Evolutionary conservation across 371 early-diverging fungal species (phyloP).

Genomic region (Mucor lusitanicus): DNA sequence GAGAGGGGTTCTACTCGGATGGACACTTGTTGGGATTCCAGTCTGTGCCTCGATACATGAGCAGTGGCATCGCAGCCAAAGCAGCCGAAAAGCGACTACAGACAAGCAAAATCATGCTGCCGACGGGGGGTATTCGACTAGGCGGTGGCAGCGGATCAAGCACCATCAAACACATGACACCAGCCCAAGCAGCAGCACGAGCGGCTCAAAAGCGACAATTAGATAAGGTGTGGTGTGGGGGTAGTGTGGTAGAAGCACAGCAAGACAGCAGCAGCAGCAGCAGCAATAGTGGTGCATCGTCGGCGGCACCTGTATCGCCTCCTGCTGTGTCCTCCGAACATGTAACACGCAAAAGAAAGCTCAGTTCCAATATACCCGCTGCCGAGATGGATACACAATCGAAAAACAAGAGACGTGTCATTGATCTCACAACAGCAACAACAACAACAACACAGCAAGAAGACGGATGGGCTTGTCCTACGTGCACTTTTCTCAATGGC

Average conservation of each 20-base stretch:
- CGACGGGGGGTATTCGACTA: constrained; percentile 50
- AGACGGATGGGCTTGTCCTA: constrained; percentile 29
- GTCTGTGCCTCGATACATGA: constrained; percentile 12
- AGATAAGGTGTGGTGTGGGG: constrained; percentile 66
- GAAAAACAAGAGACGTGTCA: background rate
- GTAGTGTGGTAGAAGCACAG: constrained; percentile 17
- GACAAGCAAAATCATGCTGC: constrained; percentile 44
- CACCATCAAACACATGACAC: constrained; percentile 15
- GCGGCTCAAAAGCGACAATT: constrained; percentile 57
- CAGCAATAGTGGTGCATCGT: background rate
- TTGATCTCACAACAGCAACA: background rate
- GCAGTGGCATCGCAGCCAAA: constrained; percentile 34
- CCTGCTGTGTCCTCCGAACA: background rate
- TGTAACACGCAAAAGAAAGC: constrained; percentile 1
- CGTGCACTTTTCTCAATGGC: constrained; percentile 38
- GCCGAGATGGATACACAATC: background rate
- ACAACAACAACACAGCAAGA: background rate
- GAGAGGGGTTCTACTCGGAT: constrained; percentile 53
- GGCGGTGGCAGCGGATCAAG: constrained; percentile 29
- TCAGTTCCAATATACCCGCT: background rate
- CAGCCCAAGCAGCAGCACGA: constrained; percentile 47
- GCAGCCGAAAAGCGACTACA: constrained; percentile 56
- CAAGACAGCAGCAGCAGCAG: background rate
- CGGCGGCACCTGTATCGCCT: background rate
- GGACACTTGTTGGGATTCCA: constrained; percentile 40